Conservation (phyloP, 192 early-diverging fungal genomes). For the Coemansia sp. region DNA sequence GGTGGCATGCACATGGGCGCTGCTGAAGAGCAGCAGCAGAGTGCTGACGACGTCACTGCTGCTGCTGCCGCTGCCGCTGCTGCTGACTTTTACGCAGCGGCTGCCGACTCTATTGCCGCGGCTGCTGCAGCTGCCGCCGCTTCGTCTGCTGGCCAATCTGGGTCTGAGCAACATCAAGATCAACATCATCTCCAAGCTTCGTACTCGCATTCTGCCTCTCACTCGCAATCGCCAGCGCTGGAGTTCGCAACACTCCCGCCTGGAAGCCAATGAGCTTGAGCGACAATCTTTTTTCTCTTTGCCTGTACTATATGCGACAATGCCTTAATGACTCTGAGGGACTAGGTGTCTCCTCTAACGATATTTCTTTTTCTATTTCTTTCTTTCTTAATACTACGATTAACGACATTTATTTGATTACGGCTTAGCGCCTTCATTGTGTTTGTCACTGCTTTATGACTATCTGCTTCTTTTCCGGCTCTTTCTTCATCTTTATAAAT, state of each 20-base stretch:
- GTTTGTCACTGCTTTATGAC: too few species aligned
- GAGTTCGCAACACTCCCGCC: slow-evolving; percentile 1
- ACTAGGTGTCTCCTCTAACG: not conserved
- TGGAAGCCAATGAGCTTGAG: not conserved
- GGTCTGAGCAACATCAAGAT: not conserved
- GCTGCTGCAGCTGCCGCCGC: not conserved
- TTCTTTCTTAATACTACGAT: not conserved
- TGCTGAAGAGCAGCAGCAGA: not conserved
- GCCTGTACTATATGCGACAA: slow-evolving; percentile 1
- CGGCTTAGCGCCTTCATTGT: too few species aligned
- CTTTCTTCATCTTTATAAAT: slow-evolving; percentile 6
- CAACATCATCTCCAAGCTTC: not conserved
- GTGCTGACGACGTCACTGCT: slow-evolving; percentile 7
- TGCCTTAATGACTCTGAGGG: not conserved
- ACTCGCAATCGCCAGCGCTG: not conserved
- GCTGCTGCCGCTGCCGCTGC: slow-evolving; percentile 23
- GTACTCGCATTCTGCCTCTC: not conserved
- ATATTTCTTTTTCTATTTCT: not conserved
- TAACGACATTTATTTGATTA: not conserved
- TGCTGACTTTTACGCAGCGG: not conserved
- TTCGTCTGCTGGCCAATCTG: not conserved
- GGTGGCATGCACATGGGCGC: slow-evolving; percentile 6
- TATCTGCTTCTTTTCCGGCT: not conserved
- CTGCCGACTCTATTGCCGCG: not conserved
- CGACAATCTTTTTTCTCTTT: not conserved